These are phyloP conservation scores for Phtheirospermum japonicum DNA, from an alignment of 257 asterid species.

Conservation along the genomic window DNA sequence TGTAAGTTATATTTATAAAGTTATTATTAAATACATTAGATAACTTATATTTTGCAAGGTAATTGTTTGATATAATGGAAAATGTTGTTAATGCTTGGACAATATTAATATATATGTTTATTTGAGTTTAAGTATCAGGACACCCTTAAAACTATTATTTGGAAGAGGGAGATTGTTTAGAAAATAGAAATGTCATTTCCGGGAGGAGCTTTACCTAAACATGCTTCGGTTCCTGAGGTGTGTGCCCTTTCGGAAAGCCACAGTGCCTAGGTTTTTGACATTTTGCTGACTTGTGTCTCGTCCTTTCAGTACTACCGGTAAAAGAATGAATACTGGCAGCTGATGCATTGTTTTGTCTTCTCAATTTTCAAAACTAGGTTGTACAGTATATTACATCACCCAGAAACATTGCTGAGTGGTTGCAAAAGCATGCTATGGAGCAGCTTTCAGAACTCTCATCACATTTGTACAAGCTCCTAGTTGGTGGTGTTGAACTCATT, in stretches of 20 bases:
- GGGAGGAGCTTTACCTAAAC: background rate
- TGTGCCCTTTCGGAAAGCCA: background rate
- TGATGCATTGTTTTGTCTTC: conserved; percentile 5
- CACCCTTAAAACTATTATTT: background rate
- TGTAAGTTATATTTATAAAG: background rate
- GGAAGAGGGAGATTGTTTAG: background rate
- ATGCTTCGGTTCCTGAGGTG: too few relatives aligned
- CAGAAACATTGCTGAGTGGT: conserved; percentile 63
- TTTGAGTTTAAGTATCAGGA: background rate
- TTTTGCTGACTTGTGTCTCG: background rate
- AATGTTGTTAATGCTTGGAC: background rate
- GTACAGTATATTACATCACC: conserved; percentile 46
- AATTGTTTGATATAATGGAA: background rate
- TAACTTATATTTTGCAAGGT: background rate
- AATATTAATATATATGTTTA: background rate
- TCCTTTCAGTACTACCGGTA: background rate
- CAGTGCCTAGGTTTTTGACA: background rate
- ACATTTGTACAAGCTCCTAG: conserved; percentile 60
- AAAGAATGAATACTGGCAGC: conserved; percentile 12
- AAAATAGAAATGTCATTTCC: background rate
- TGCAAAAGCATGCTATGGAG: conserved; percentile 74
- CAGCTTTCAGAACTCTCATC: conserved; percentile 80
- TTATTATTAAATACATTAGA: background rate
- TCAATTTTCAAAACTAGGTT: conserved; percentile 42
- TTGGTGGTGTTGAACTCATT: conserved; percentile 36